Conservation (phyloP, 2,329 filamentous ascomycete species). For the Talaromyces marneffei region DNA sequence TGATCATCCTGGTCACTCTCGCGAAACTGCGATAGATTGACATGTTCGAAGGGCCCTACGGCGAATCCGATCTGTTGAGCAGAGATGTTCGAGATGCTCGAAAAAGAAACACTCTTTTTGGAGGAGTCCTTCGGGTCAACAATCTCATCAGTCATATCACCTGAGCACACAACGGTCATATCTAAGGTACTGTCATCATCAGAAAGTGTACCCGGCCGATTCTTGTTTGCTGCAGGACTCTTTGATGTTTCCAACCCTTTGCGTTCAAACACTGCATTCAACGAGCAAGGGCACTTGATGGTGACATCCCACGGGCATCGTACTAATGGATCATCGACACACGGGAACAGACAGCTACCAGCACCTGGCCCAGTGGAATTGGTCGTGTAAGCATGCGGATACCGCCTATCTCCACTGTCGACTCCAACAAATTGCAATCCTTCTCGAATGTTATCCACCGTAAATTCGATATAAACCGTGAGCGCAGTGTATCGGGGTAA, state of each 20-base stretch:
- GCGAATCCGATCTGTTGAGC: slow-evolving; percentile 90
- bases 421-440: slow-evolving; percentile 88
- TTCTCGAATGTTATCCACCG: slow-evolving; percentile 68
- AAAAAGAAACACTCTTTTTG: slow-evolving; percentile 84
- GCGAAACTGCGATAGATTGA: slow-evolving; percentile 82
- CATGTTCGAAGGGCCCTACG: slow-evolving; percentile 88
- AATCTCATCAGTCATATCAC: slow-evolving; percentile 78
- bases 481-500: slow-evolving; percentile 53
- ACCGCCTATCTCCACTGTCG: slow-evolving; percentile 70
- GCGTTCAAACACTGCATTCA: slow-evolving; percentile 64
- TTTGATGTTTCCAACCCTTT: slow-evolving; percentile 23
- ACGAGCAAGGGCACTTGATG: slow-evolving; percentile 75
- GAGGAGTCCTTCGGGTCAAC: slow-evolving; percentile 68
- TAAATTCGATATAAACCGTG: slow-evolving; percentile 68
- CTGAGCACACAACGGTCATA: slow-evolving; percentile 85
- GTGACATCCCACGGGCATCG: slow-evolving; percentile 83
- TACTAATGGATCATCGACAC: slow-evolving; percentile 76
- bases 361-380: slow-evolving; percentile 73
- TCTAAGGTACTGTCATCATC: slow-evolving; percentile 85
- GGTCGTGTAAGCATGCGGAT: slow-evolving; percentile 85
- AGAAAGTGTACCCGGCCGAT: slow-evolving; percentile 37
- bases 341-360: slow-evolving; percentile 84
- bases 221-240: slow-evolving; percentile 17
- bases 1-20: slow-evolving; percentile 89
- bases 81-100: slow-evolving; percentile 66